Evolutionary conservation across 345 rosid species (phyloP).

Genomic region (Melastoma malabathricum): DNA sequence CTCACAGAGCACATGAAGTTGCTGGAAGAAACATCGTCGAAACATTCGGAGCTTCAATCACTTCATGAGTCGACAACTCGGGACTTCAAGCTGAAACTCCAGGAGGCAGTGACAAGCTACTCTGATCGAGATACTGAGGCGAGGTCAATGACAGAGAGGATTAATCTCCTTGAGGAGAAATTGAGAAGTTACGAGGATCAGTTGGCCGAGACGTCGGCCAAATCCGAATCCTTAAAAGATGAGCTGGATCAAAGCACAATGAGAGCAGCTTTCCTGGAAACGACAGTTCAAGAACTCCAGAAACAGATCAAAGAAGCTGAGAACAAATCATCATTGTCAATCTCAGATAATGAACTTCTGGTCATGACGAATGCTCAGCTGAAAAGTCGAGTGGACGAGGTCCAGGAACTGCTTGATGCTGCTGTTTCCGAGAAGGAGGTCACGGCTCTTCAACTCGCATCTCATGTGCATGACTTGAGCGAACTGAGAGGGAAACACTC

Average conservation of each 20-base stretch:
- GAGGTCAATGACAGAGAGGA: constrained; percentile 44
- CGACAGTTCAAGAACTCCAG: constrained; percentile 46
- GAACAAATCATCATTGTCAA: constrained; percentile 41
- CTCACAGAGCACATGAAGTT: constrained; percentile 37
- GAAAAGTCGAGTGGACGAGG: constrained; percentile 60
- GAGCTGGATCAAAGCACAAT: constrained; percentile 45
- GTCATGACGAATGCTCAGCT: constrained; percentile 72
- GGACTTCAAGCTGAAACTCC: constrained; percentile 55
- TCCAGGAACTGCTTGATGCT: constrained; percentile 46
- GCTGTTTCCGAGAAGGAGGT: constrained; percentile 58
- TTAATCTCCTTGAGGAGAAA: constrained; percentile 48
- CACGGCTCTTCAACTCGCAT: constrained; percentile 36
- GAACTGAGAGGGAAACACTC: constrained; percentile 47
- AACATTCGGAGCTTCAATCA: constrained; percentile 52
- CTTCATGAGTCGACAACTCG: constrained; percentile 37
- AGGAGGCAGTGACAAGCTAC: constrained; percentile 44
- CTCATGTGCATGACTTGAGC: constrained; percentile 26
- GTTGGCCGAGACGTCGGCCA: constrained; percentile 38
- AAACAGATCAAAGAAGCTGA: constrained; percentile 43
- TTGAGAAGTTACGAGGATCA: constrained; percentile 48
- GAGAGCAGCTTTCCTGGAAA: constrained; percentile 48
- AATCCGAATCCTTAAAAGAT: constrained; percentile 46
- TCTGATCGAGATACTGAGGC: constrained; percentile 64
- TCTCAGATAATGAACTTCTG: constrained; percentile 51
- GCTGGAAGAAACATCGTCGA: constrained; percentile 42